Evolutionary conservation across 2,329 filamentous ascomycete species (phyloP), one percentile per base, ranked within the genome.

Genomic region (Arthrinium phaeospermum): DNA sequence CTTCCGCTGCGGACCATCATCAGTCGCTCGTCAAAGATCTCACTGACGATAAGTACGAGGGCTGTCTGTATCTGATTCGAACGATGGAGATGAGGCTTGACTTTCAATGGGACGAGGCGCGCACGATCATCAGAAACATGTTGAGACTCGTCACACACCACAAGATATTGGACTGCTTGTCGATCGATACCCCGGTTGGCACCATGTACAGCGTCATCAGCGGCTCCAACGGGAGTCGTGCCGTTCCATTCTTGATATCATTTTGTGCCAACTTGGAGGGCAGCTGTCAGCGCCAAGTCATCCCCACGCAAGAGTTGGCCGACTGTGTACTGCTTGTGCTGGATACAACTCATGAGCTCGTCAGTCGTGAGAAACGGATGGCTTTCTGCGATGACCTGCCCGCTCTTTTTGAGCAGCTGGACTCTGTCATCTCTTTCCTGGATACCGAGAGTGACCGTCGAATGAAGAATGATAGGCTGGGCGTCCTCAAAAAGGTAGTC

Each of bases 131-230:
- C 68, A 78, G 81, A 27, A 73, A 72, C 30, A 75, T 79, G 57
- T 76, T 79, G 14, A 74, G 68, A 3, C 57, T 64, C 41, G 71
- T 71, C 22, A 37, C 47, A 10, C 68, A 47, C 10, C n/a, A 37
- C 22, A 19, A 69, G 22, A 41, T 49, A 4, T 73, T 72, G 19
- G 37, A 51, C 3, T 69, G 49, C 8, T 68, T 81, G 10, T 82
- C 79, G 77, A 69, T 86, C 19, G 83, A 85, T 70, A 78, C 81
- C 45, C 75, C 84, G 45, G 80, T 83, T 1, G 78, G 80, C 1
- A 72, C 68, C 0, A 77, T 85, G 22, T 82, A 79, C 73, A 82
- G 80, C 53, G 82, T 80, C 67, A 71, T 85, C 0, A 73, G 79
- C 7, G 83, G 83, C 16, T n/a, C 57, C 10, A 72, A 81, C 41